Evolutionary conservation across 371 early-diverging fungal species (phyloP), one percentile per base, ranked within the genome.

Genomic region (Mortierella polycephala): DNA sequence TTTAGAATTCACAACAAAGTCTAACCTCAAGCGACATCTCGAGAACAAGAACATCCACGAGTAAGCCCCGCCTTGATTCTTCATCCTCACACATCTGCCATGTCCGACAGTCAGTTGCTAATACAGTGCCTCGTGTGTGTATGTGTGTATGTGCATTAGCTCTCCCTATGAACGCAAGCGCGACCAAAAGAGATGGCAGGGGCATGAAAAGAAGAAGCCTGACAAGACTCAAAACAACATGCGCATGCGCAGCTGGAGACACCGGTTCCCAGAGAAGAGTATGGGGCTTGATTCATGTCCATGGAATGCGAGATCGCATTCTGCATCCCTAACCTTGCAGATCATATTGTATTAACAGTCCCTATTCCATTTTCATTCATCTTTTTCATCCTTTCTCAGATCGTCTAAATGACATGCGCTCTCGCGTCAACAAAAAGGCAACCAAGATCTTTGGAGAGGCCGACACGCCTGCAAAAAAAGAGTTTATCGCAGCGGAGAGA

Each of bases 401-500:
- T 63, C 81, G 87, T 57, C 84, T 88, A 57, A 91, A 91, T 65
- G 92, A 91, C 58, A 75, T 90, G 68, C 82, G 92, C 21, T 91
- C 91, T 58, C 89, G 92, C 52, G 92, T 91, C 3, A 90, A 91
- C 75, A 86, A 90, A 7, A 81, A 88, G 51, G 92, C 92, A 3
- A 81, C 88, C 11, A 87, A 88, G 66, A 86, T 84, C 45, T 91
- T 87, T 71, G 92, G 91, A 14, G 84, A 86, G 12, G 82, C 82
- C 12, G 87, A 89, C 49, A 85, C 88, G 13, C 73, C 81, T 2
- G 88, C 86, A 57, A 87, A 89, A 21, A 86, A 88, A 58, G 83
- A 84, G 0, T 91, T 89, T 85, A 87, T 91, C 37, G 83, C 87
- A 57, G 85, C 85, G 1, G 92, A 91, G 75, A 91, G 90, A 14